These are phyloP conservation scores for Pyrrhoderma lamaoense DNA, from an alignment of 1,284 basidiomycete species.

Conservation along the genomic window DNA sequence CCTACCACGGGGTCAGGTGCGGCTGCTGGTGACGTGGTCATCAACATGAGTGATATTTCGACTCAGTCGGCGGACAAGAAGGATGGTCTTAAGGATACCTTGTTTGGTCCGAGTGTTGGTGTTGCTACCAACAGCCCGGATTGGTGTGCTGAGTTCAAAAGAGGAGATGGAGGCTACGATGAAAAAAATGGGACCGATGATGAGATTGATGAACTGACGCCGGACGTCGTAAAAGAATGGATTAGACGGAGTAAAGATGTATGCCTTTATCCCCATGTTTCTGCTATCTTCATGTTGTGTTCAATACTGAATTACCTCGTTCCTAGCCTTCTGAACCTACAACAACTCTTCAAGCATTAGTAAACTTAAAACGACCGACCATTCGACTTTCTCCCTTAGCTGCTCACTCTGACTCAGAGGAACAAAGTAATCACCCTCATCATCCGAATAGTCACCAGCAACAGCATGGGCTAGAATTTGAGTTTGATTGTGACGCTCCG, in stretches of 20 bases:
- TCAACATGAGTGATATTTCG: constrained; percentile 24
- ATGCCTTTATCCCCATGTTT: constrained; percentile 20
- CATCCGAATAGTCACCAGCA: too few relatives aligned
- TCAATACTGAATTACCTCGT: not conserved
- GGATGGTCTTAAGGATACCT: constrained; percentile 35
- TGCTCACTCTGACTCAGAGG: constrained; percentile 32
- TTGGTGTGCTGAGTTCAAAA: constrained; percentile 35
- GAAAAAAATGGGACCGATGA: constrained; percentile 22
- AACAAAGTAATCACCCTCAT: constrained; percentile 33
- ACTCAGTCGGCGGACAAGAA: constrained; percentile 18
- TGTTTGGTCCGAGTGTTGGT: constrained; percentile 71
- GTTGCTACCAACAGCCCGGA: constrained; percentile 45
- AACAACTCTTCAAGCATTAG: constrained; percentile 84
- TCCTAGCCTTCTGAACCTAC: constrained; percentile 68
- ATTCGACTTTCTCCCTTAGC: constrained; percentile 62
- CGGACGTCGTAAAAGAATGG: constrained; percentile 75
- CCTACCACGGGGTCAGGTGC: not conserved
- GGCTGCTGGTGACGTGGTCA: constrained; percentile 20
- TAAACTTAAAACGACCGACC: constrained; percentile 85
- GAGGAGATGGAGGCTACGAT: constrained; percentile 18
- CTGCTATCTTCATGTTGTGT: not conserved
- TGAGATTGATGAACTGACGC: constrained; percentile 55
- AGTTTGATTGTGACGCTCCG: constrained; percentile 82
- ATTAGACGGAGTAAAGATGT: constrained; percentile 82
- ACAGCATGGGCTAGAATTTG: constrained; percentile 73